phyloP scores from a whole-genome alignment of 1,284 basidiomycete genomes.

The Cryptococcus depauperatus region DNA sequence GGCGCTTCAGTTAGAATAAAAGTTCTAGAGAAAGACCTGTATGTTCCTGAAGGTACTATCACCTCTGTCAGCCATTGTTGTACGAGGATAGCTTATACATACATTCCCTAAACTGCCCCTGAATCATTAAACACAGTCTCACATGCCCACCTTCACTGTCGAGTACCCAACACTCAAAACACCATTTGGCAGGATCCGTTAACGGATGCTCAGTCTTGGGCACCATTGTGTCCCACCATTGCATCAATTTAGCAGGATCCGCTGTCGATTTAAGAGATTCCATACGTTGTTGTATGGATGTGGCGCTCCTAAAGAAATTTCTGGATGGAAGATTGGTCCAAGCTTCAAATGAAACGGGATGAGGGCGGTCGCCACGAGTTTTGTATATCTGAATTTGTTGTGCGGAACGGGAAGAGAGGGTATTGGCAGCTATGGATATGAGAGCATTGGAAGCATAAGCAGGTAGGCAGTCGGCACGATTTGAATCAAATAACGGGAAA shows the following conservation, averaged over 20 bases:
- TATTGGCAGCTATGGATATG: slow-evolving; percentile 80
- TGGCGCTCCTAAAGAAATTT: slow-evolving; percentile 63
- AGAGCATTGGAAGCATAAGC: slow-evolving; percentile 78
- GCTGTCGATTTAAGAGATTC: slow-evolving; percentile 65
- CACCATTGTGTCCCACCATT: slow-evolving; percentile 51
- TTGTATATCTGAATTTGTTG: slow-evolving; percentile 18
- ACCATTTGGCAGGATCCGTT: slow-evolving; percentile 68
- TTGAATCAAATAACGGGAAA: slow-evolving; percentile 73
- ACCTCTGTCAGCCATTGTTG: too few relatives aligned
- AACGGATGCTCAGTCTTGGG: slow-evolving; percentile 72
- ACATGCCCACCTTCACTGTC: slow-evolving; percentile 52
- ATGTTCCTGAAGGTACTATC: slow-evolving; percentile 28
- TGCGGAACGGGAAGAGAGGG: slow-evolving; percentile 59
- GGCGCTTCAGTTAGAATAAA: slow-evolving; percentile 77
- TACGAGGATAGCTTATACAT: slow-evolving; percentile 32
- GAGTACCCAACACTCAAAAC: slow-evolving; percentile 78
- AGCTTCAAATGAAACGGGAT: slow-evolving; percentile 58
- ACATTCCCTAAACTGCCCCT: slow-evolving; percentile 90
- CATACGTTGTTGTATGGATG: slow-evolving; percentile 57
- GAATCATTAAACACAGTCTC: slow-evolving; percentile 68
- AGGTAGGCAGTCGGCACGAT: slow-evolving; percentile 59
- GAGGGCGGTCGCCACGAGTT: slow-evolving; percentile 60
- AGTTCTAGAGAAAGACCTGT: slow-evolving; percentile 87
- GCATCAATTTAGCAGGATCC: slow-evolving; percentile 48
- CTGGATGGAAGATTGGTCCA: slow-evolving; percentile 64